phyloP scores from a whole-genome alignment of 31 red algal species.

The Endocladia muricata region DNA sequence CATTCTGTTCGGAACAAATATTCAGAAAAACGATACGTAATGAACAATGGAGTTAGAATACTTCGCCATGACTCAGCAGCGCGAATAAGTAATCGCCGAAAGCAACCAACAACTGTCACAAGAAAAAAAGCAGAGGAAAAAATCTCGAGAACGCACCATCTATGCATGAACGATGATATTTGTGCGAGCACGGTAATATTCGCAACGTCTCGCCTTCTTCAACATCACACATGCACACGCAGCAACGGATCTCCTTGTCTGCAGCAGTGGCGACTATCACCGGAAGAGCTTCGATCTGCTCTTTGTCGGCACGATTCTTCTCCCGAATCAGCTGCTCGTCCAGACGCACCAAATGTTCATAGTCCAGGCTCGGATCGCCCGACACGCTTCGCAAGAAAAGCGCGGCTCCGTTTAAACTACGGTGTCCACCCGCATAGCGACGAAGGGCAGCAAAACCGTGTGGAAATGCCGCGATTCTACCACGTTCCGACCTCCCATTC shows the following conservation, averaged over 20 bases:
- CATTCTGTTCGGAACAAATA: slow-evolving; percentile 27
- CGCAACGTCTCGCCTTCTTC: slow-evolving; percentile 64
- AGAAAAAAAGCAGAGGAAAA: background rate
- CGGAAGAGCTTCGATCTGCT: slow-evolving; percentile 45
- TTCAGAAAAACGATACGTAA: background rate
- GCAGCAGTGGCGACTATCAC: slow-evolving; percentile 21
- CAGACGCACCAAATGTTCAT: slow-evolving; percentile 46
- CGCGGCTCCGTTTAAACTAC: background rate
- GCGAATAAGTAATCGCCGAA: background rate
- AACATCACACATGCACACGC: slow-evolving; percentile 71
- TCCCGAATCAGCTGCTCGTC: slow-evolving; percentile 61
- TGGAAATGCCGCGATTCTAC: background rate
- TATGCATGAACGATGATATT: slow-evolving; percentile 71
- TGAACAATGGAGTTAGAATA: background rate
- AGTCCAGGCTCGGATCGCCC: slow-evolving; percentile 36
- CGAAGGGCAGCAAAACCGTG: background rate
- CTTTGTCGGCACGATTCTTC: slow-evolving; percentile 54
- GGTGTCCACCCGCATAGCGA: background rate
- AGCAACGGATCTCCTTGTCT: slow-evolving; percentile 61
- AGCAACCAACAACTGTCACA: background rate
- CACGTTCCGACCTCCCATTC: background rate
- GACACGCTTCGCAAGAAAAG: no score
- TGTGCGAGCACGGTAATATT: slow-evolving; percentile 64
- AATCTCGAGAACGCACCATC: slow-evolving; percentile 42
- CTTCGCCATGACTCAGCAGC: background rate